Evolutionary conservation across 192 early-diverging fungal species (phyloP).

Genomic region (Obelidium mucronatum): DNA sequence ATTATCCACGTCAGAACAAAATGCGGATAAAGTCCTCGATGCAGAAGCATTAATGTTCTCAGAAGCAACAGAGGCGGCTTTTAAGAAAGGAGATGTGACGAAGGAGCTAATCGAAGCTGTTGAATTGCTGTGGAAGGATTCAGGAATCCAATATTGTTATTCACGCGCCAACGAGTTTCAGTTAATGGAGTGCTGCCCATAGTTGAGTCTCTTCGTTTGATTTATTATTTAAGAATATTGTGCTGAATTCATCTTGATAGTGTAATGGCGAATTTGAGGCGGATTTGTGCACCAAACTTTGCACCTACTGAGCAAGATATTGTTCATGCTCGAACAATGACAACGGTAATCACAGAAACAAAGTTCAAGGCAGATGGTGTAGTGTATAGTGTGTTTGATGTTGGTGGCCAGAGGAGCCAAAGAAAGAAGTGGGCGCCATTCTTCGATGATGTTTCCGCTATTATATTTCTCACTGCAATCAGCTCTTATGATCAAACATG

Average conservation of each 20-base stretch:
- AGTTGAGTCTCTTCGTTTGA: conserved; percentile 35
- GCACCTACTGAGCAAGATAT: conserved; percentile 73
- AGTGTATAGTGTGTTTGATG: conserved; percentile 54
- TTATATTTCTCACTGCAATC: conserved; percentile 65
- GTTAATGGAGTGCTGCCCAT: conserved; percentile 53
- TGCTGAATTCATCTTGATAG: not conserved
- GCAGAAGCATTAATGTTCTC: not conserved
- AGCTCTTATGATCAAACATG: conserved; percentile 61
- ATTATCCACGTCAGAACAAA: conserved; percentile 57
- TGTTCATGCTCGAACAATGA: conserved; percentile 49
- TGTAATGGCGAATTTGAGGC: conserved; percentile 46
- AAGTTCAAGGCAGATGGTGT: not conserved
- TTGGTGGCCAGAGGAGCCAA: conserved; percentile 63
- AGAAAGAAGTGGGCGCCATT: conserved; percentile 65
- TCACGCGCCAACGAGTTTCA: conserved; percentile 48
- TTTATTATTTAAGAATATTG: not conserved
- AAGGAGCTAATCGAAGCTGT: conserved; percentile 20
- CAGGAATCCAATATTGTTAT: conserved; percentile 46
- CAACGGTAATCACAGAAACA: not conserved
- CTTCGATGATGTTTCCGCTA: conserved; percentile 65
- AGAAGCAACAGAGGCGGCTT: not conserved
- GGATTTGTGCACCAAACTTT: conserved; percentile 57
- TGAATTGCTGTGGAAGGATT: conserved; percentile 48
- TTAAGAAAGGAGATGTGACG: conserved; percentile 39
- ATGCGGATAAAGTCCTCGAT: not conserved